phyloP scores from a whole-genome alignment of 1,284 basidiomycete species.

The Hemileccinum hortonii region DNA sequence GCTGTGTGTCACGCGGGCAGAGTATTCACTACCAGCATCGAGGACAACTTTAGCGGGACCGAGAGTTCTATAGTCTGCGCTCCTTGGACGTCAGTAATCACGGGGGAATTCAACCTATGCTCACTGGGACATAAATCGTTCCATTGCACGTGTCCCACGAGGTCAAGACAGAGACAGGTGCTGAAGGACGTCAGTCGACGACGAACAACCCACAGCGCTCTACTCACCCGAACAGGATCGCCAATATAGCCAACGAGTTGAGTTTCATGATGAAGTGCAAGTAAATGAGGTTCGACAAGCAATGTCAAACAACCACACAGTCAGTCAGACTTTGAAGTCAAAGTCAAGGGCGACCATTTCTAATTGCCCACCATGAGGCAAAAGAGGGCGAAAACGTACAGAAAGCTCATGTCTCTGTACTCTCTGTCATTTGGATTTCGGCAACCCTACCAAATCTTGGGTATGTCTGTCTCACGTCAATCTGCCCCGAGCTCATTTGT shows the following conservation, averaged over 20 bases:
- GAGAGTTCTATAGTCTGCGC: slow-evolving; percentile 45
- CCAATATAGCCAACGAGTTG: slow-evolving; percentile 7
- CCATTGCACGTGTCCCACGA: slow-evolving; percentile 61
- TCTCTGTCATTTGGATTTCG: slow-evolving; percentile 83
- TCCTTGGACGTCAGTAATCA: slow-evolving; percentile 2
- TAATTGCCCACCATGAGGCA: slow-evolving; percentile 68
- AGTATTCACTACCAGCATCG: slow-evolving; percentile 55
- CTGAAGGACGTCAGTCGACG: slow-evolving; percentile 24
- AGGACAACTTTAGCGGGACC: slow-evolving; percentile 60
- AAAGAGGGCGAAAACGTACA: slow-evolving; percentile 89
- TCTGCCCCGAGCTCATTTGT: slow-evolving; percentile 17
- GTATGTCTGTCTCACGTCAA: slow-evolving; percentile 42
- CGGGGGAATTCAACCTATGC: slow-evolving; percentile 15
- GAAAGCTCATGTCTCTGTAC: slow-evolving; percentile 89
- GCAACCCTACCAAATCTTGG: slow-evolving; percentile 86
- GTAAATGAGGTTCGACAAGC: background rate
- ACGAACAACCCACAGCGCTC: background rate
- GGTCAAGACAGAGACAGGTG: slow-evolving; percentile 46
- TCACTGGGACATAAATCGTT: slow-evolving; percentile 63
- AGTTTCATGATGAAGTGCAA: slow-evolving; percentile 17
- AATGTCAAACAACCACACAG: slow-evolving; percentile 24
- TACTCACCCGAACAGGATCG: slow-evolving; percentile 18
- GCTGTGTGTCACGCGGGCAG: slow-evolving; percentile 51
- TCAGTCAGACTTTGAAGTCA: too few species aligned
- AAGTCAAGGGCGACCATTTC: too few species aligned